Base-by-base conservation (phyloP, 345 rosid genomes). In the Raphanus sativus region DNA sequence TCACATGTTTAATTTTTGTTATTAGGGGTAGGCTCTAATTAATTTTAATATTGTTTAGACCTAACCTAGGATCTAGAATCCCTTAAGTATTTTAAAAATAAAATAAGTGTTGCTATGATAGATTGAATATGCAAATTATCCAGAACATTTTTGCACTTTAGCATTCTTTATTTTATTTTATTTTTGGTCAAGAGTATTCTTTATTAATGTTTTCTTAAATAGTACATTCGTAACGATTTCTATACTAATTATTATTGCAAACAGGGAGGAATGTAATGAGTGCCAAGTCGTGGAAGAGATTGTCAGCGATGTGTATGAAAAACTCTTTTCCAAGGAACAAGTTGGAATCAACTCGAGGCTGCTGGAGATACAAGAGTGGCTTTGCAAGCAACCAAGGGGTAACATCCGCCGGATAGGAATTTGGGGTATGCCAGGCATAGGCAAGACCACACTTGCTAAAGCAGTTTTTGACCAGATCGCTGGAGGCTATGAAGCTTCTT, bases 341-440 rank as follows among this genome's bases (percentile, higher is more conserved):
- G 24, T 76, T 24, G 80, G 80, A 25, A 50, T 61, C 15, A 0
- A 33, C 55, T 15, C 17, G 0, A 69, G 7, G 69, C 1, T 76
- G 2, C 63, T n/a, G 13, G 55, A 69, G 60, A 62, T 76, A n/a
- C 24, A 50, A 33, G 33, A 33, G 0, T 67, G 67, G 30, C 12
- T 75, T 66, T 5, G 66, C 73, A 42, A 59, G 6, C 72, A 67
- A 59, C 2, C 68, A 12, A 32, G 62, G 62, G 69, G 54, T 48
- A n/a, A n/a, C n/a, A 9, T 68, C 32, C 61, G 73, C 6, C 52
- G 21, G 34, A 3, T 75, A 45, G 79, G 79, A 45, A 75, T 75
- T 11, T 75, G 79, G 68, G 79, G 79, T 32, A 75, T 68, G 79
- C 62, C 73, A 0, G 78, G 78, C 45, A 66, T 75, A 6, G 79